Evolutionary conservation across 805 yeast species (phyloP).

Genomic region (Candida maesae): DNA sequence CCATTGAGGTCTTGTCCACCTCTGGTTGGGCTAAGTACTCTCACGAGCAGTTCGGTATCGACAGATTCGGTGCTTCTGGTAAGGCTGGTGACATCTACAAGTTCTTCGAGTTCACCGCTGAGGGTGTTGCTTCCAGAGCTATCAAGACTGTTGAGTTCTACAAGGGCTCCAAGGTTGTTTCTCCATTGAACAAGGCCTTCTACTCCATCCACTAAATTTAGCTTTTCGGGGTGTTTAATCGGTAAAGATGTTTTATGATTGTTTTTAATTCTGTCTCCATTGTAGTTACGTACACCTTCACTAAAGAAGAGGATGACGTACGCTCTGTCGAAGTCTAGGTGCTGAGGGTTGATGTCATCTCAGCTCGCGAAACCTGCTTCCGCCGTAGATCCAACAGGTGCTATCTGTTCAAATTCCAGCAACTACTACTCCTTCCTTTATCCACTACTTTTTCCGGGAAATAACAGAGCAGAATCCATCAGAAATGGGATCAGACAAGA

Average conservation of each 20-base stretch:
- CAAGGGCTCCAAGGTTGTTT: constrained; percentile 66
- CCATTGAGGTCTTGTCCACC: constrained; percentile 90
- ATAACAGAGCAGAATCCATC: constrained; percentile 9
- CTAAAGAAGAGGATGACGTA: background rate
- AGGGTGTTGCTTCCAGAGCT: constrained; percentile 87
- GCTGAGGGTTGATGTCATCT: too few relatives aligned
- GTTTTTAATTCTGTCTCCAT: background rate
- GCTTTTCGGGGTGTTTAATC: background rate
- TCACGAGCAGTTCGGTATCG: constrained; percentile 93
- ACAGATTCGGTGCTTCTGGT: constrained; percentile 97
- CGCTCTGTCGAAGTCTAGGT: background rate
- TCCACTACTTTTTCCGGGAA: background rate
- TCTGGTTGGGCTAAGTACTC: constrained; percentile 93
- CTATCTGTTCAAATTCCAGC: too few relatives aligned
- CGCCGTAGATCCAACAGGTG: too few relatives aligned
- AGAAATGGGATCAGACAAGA: too few relatives aligned
- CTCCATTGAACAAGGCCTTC: constrained; percentile 82
- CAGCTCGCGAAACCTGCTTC: too few relatives aligned
- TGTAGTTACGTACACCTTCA: background rate
- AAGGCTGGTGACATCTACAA: constrained; percentile 80
- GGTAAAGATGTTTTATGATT: background rate
- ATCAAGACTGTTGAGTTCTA: constrained; percentile 74
- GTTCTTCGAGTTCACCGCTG: constrained; percentile 86
- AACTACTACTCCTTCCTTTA: too few relatives aligned
- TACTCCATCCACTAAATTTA: constrained; percentile 34